phyloP scores from a whole-genome alignment of 352 stramenopile genomes.

The Thalassiosira hispida region DNA sequence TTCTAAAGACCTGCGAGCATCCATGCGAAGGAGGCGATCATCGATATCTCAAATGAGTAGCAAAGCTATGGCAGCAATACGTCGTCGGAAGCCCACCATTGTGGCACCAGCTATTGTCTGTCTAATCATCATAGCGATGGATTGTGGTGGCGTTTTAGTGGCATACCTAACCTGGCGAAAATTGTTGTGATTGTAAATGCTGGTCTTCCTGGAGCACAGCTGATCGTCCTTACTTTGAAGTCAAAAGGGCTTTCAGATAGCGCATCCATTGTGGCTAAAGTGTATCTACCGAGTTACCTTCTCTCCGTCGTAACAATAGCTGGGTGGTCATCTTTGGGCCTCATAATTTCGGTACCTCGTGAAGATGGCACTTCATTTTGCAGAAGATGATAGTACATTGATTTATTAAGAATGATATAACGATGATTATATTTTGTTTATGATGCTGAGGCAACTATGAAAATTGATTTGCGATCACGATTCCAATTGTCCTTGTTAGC shows the following conservation, averaged over 20 bases:
- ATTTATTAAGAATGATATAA: background rate
- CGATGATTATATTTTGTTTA: conserved; percentile 6
- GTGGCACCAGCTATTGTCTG: conserved; percentile 62
- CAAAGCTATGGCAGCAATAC: conserved; percentile 40
- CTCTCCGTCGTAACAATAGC: conserved; percentile 71
- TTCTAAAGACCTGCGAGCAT: conserved; percentile 12
- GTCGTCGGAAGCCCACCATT: conserved; percentile 43
- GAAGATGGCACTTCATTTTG: conserved; percentile 49
- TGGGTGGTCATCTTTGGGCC: conserved; percentile 65
- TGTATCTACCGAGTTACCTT: conserved; percentile 74
- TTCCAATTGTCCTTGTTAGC: conserved; percentile 70
- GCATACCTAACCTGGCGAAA: conserved; percentile 61
- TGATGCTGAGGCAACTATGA: conserved; percentile 52
- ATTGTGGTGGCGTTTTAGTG: conserved; percentile 58
- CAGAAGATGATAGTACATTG: conserved; percentile 25
- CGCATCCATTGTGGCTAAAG: conserved; percentile 64
- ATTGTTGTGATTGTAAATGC: conserved; percentile 76
- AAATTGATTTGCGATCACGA: conserved; percentile 63
- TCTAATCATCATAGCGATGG: conserved; percentile 59
- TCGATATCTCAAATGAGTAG: conserved; percentile 37
- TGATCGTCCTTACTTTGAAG: conserved; percentile 77
- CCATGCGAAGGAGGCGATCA: conserved; percentile 33
- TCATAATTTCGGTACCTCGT: conserved; percentile 61
- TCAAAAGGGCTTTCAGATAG: conserved; percentile 61
- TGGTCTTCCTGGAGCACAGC: conserved; percentile 61